These are phyloP conservation scores for Citrus hindsii DNA, from an alignment of 345 rosid species.

Conservation along the genomic window DNA sequence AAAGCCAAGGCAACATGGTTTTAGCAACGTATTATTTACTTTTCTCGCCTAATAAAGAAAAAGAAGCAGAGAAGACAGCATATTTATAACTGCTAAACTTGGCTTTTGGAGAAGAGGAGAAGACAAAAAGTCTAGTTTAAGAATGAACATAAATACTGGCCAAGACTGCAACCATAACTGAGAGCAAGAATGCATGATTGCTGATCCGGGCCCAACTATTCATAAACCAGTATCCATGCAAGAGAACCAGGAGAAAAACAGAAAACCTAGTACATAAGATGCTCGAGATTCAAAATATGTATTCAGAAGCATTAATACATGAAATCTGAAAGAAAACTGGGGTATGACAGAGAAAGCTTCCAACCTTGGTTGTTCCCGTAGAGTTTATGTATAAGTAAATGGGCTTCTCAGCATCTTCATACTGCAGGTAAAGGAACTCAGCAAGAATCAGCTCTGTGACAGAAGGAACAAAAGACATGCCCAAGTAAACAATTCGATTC, in stretches of 20 bases:
- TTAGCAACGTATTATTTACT: not conserved
- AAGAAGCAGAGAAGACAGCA: not conserved
- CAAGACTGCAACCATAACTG: not conserved
- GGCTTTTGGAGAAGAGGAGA: not conserved
- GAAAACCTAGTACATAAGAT: not conserved
- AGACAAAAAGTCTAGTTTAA: not conserved
- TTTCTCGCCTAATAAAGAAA: not conserved
- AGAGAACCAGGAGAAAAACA: not conserved
- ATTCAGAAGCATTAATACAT: not conserved
- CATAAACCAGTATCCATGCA: not conserved
- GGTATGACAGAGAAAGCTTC: constrained; percentile 5
- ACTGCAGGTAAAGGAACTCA: constrained; percentile 89
- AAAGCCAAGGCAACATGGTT: not conserved
- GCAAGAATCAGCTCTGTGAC: constrained; percentile 83
- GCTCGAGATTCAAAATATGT: not conserved
- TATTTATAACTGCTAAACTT: not conserved
- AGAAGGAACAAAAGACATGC: constrained; percentile 91
- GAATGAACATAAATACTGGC: not conserved
- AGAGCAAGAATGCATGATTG: not conserved
- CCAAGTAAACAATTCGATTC: constrained; percentile 86
- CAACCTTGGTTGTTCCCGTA: constrained; percentile 88
- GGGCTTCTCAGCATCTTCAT: constrained; percentile 76
- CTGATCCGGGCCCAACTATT: not conserved
- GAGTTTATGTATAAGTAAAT: constrained; percentile 92
- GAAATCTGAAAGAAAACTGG: not conserved